A percentile compares a stretch with the other conserved stretches of the same genome.
These are phyloP conservation scores for Mycogone perniciosa DNA, from an alignment of 2,329 filamentous ascomycete genomes.

Conservation along the genomic window DNA sequence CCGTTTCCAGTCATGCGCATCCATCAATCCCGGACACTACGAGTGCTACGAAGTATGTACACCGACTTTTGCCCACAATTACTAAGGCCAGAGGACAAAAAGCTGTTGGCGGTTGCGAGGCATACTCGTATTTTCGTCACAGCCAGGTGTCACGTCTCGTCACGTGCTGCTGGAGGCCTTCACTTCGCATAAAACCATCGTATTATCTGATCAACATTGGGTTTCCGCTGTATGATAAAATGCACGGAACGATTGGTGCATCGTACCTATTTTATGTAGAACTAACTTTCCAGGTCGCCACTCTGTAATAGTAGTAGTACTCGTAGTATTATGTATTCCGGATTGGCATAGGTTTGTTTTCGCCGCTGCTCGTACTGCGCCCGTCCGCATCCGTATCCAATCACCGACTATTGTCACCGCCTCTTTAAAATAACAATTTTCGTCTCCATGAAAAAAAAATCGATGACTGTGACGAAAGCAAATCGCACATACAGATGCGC, in stretches of 20 bases:
- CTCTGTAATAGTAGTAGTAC: no score
- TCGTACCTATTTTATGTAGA: no score
- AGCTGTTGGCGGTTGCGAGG: constrained; percentile 4
- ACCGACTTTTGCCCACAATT: constrained; percentile 8
- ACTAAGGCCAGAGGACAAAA: background rate
- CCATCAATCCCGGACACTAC: background rate
- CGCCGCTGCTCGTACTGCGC: background rate
- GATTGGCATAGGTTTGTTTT: background rate
- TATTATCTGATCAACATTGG: no score
- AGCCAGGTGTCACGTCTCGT: background rate
- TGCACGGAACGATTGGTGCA: no score
- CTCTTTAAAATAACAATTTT: background rate
- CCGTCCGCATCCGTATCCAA: background rate
- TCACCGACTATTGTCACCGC: background rate
- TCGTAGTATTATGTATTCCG: no score
- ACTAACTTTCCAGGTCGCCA: no score
- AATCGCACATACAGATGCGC: no score
- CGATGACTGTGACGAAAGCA: no score
- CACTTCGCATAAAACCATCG: no score
- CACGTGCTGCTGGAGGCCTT: background rate
- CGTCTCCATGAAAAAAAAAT: no score
- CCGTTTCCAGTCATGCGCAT: background rate
- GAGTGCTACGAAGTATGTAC: background rate
- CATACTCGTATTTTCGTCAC: constrained; percentile 6
- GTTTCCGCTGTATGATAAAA: no score